A percentile compares a stretch with the other conserved stretches of the same genome.
phyloP scores from a whole-genome alignment of 1,284 basidiomycete species.

The Tausonia pullulans region DNA sequence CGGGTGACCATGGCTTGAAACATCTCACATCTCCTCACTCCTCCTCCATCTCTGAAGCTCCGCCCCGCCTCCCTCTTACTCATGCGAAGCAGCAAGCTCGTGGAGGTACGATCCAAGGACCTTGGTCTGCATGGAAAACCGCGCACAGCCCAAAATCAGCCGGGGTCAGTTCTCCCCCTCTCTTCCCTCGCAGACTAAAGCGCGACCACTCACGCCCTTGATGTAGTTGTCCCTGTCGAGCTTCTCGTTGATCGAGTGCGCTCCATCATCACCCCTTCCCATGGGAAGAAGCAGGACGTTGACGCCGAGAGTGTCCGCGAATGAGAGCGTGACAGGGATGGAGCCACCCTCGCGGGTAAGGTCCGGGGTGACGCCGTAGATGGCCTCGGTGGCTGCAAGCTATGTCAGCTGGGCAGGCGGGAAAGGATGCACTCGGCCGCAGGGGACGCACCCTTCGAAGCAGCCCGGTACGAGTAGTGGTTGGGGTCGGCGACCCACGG shows the following conservation, averaged over 20 bases:
- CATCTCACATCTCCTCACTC: too few relatives aligned
- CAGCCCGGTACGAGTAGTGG: conserved; percentile 95
- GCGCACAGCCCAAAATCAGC: not conserved
- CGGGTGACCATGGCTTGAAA: too few relatives aligned
- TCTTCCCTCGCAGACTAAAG: not conserved
- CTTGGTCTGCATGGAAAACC: conserved; percentile 45
- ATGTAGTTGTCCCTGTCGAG: conserved; percentile 88
- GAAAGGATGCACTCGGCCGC: not conserved
- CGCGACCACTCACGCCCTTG: conserved; percentile 52
- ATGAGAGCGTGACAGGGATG: conserved; percentile 91
- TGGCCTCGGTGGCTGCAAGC: conserved; percentile 40
- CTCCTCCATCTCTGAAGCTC: too few relatives aligned
- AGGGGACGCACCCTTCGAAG: conserved; percentile 58
- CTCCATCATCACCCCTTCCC: conserved; percentile 87
- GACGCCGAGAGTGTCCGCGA: conserved; percentile 68
- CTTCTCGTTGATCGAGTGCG: conserved; percentile 93
- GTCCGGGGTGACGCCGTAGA: conserved; percentile 76
- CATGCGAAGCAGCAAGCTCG: conserved; percentile 47
- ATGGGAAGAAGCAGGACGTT: conserved; percentile 74
- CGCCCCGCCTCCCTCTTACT: conserved; percentile 3
- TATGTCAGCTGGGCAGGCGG: not conserved
- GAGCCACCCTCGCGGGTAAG: conserved; percentile 85
- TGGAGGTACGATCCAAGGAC: conserved; percentile 73
- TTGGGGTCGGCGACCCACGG: conserved; percentile 70
- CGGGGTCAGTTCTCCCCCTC: not conserved